phyloP scores from a whole-genome alignment of 768 basidiomycete genomes.

The Filobasidium floriforme region DNA sequence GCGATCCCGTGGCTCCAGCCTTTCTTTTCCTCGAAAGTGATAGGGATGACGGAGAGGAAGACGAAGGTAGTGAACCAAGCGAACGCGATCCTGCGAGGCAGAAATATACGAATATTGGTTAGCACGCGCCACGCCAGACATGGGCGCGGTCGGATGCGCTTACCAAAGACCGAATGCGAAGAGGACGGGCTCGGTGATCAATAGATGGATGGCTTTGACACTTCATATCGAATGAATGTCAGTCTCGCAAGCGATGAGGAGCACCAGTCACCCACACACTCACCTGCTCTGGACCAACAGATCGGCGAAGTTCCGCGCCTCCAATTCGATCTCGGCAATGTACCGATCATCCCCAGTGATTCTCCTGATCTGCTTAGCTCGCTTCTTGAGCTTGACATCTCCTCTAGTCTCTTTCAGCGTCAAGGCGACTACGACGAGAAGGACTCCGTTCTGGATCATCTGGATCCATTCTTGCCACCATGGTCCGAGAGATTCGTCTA shows the following conservation, averaged over 20 bases:
- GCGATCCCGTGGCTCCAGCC: constrained; percentile 5
- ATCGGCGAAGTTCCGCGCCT: constrained; percentile 10
- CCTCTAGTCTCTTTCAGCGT: constrained; percentile 22
- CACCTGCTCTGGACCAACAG: constrained; percentile 12
- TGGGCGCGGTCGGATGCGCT: too few relatives aligned
- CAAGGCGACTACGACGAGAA: constrained; percentile 21
- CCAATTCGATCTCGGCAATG: constrained; percentile 20
- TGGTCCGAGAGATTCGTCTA: constrained; percentile 10
- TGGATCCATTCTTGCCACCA: constrained; percentile 22
- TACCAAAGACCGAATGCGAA: constrained; percentile 22
- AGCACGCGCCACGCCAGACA: too few relatives aligned
- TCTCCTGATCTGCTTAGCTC: constrained; percentile 22
- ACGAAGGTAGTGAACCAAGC: constrained; percentile 16
- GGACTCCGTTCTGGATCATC: constrained; percentile 22
- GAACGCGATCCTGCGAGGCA: constrained; percentile 3
- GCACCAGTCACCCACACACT: neutral
- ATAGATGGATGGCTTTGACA: constrained; percentile 13
- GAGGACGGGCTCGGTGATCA: constrained; percentile 23
- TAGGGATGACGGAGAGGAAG: constrained; percentile 11
- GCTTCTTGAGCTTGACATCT: constrained; percentile 19
- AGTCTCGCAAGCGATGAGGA: neutral
- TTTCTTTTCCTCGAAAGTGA: constrained; percentile 15
- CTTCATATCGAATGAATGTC: too few relatives aligned
- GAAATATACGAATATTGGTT: too few relatives aligned
- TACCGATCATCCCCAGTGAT: constrained; percentile 21